A percentile compares a stretch with the other conserved stretches of the same genome.
phyloP scores from a whole-genome alignment of 2,329 filamentous ascomycete genomes.

The Stagonosporopsis rhizophila region DNA sequence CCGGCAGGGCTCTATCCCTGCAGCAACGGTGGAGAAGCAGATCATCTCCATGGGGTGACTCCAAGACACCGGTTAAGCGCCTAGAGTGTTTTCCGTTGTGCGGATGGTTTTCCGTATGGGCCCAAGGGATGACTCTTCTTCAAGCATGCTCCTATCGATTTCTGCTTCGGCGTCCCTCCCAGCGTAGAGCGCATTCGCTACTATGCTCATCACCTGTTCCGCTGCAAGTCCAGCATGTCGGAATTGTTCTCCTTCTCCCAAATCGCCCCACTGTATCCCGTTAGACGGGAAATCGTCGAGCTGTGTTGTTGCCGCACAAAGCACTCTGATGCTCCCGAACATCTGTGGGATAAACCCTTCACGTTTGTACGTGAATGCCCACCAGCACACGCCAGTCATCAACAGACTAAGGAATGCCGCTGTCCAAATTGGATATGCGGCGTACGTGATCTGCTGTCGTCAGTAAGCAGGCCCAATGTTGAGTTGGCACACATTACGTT shows the following conservation, averaged over 20 bases:
- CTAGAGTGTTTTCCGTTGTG: not conserved
- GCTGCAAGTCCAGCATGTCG: constrained; percentile 40
- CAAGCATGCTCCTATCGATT: not conserved
- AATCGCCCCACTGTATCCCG: constrained; percentile 38
- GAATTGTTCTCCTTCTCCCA: constrained; percentile 30
- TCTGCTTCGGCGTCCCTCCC: constrained; percentile 7
- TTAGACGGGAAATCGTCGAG: constrained; percentile 37
- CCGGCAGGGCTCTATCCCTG: not conserved
- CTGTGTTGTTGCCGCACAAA: constrained; percentile 37
- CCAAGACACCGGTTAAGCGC: constrained; percentile 1
- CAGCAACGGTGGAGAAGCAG: not conserved
- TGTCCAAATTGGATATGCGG: constrained; percentile 35
- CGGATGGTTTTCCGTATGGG: not conserved
- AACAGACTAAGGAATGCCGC: constrained; percentile 37
- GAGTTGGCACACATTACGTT: not conserved
- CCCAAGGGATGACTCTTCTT: not conserved
- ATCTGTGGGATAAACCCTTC: constrained; percentile 46
- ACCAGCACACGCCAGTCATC: constrained; percentile 43
- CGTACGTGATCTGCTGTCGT: constrained; percentile 26
- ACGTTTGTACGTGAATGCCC: constrained; percentile 39
- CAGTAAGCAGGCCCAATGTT: not conserved
- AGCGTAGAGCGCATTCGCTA: constrained; percentile 41
- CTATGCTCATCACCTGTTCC: constrained; percentile 33
- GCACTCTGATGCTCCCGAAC: constrained; percentile 42
- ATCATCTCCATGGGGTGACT: constrained; percentile 9